These are phyloP conservation scores for Epichloe glyceriae DNA, from an alignment of 2,329 filamentous ascomycete genomes.

Conservation along the genomic window DNA sequence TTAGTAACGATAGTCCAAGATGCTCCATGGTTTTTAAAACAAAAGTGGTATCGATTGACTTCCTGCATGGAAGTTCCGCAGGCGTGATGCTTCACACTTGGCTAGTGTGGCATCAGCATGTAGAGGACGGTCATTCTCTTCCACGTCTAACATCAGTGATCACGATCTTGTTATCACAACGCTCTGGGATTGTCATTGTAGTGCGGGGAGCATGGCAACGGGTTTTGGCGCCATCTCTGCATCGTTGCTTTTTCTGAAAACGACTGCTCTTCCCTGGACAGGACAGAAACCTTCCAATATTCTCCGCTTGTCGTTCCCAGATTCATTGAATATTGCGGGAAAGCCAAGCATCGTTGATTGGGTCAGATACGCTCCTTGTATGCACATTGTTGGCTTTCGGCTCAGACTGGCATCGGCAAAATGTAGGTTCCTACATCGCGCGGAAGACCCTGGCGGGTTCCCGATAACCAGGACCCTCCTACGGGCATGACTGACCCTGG, in stretches of 20 bases:
- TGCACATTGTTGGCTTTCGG: neutral
- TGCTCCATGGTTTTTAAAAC: no score
- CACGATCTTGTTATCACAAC: neutral
- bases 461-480: neutral
- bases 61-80: neutral
- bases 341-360: neutral
- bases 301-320: neutral
- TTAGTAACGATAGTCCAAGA: no score
- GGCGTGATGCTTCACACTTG: neutral
- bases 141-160: neutral
- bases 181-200: neutral
- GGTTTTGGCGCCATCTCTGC: neutral
- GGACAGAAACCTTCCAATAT: neutral
- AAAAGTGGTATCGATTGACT: no score
- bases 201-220: neutral
- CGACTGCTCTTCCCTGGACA: no score
- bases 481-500: neutral
- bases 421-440: neutral
- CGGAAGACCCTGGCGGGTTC: neutral
- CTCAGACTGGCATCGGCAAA: neutral
- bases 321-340: neutral
- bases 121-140: neutral
- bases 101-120: neutral
- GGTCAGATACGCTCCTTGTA: neutral
- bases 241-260: neutral